Base-by-base conservation (phyloP, 768 basidiomycete genomes). In the Scleroderma citrinum region DNA sequence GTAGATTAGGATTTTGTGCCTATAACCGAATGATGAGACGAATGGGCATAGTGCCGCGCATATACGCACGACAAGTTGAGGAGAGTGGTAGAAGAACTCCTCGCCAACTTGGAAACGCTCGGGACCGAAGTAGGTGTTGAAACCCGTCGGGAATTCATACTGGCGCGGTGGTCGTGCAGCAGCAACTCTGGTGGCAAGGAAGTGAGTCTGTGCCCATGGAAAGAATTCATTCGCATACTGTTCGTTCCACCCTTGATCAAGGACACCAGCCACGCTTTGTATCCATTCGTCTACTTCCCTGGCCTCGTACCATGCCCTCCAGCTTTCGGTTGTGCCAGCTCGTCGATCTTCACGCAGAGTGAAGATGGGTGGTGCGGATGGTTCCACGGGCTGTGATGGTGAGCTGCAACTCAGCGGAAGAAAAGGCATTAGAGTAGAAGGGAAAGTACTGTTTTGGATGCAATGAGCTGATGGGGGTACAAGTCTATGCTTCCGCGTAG, bases 141-240 rank as follows among this genome's bases (percentile, higher is more conserved):
- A 97, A 1, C 96, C 96, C 30, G 90, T 92, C 0, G 96, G 91
- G 71, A 99, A 97, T 70, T 99, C 96, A 70, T 95, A 98, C 55
- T 80, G 85, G 54, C 77, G 77, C 35, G 73, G 64, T 6, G 78
- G 77, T 35, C 81, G 77, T 47, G 74, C 67, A 12, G 74, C 70
- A 38, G 82, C 85, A 43, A 69, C 71, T 55, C 88, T 90, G 59
- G n/a, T 31, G 24, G 19, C 19, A 35, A 11, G 7, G 23, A 30
- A 11, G 19, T 63, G 3, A 49, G 43, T 1, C 19, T 20, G 32
- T 12, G 19, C 20, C 32, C 44, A 38, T 23, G 26, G 48, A 21
- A 30, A 11, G 34, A n/a, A 16, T 6, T 21, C 35, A 44, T 16
- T 8, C 14, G 59, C 85, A 60, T 53, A 90, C 88, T 90, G 83